Conservation (phyloP, 1,284 basidiomycete genomes). For the Singerocomus inundabilis region DNA sequence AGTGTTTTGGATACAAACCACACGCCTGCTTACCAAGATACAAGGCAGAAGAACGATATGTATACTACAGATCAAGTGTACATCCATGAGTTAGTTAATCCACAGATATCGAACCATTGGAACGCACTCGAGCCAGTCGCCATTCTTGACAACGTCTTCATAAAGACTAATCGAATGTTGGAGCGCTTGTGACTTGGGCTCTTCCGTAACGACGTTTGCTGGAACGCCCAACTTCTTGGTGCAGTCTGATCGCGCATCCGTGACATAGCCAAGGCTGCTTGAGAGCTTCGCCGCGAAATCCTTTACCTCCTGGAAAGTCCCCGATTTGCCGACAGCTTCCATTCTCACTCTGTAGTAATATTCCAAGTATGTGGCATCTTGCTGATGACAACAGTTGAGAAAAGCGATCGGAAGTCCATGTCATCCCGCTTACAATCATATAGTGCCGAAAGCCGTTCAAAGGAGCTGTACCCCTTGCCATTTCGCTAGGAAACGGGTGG, state of each 20-base stretch:
- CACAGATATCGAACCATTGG: not conserved
- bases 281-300: constrained; percentile 1
- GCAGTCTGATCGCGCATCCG: not conserved
- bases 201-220: not conserved
- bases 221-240: constrained; percentile 6
- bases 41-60: constrained; percentile 15
- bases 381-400: not conserved
- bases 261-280: not conserved
- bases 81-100: not conserved
- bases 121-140: constrained; percentile 14
- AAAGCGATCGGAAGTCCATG: not conserved
- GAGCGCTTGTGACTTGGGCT: not conserved
- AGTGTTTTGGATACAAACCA: not conserved
- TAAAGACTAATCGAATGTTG: constrained; percentile 2
- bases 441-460: constrained; percentile 12
- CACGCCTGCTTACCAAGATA: constrained; percentile 3
- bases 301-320: constrained; percentile 6
- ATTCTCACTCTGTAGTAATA: constrained; percentile 9
- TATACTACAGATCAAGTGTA: not conserved
- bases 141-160: not conserved
- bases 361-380: constrained; percentile 12
- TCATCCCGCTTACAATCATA: constrained; percentile 7
- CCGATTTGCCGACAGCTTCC: constrained; percentile 1
- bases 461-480: constrained; percentile 3
- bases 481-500: not conserved